Percentiles rank a stretch among this genome's conserved stretches.
Evolutionary conservation across 495 filamentous ascomycete species (phyloP).

Genomic region (Thermochaetoides thermophila): DNA sequence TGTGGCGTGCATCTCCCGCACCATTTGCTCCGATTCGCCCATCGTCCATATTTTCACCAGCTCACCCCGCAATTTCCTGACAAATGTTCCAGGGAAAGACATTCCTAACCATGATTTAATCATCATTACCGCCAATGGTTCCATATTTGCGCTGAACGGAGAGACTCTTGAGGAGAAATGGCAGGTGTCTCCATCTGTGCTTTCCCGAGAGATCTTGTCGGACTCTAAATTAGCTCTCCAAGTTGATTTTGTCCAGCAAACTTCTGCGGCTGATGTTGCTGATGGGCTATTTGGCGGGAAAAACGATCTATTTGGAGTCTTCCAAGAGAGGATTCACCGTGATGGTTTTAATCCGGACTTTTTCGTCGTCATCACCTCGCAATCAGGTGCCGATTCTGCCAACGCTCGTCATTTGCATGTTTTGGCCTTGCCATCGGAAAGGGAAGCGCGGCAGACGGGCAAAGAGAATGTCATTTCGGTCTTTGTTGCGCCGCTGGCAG

Average conservation of each 20-base stretch:
- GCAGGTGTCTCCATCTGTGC: conserved; percentile 18
- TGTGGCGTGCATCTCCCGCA: conserved; percentile 13
- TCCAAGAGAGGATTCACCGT: conserved; percentile 21
- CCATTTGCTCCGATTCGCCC: conserved; percentile 10
- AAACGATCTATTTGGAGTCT: conserved; percentile 23
- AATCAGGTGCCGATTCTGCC: not conserved
- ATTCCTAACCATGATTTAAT: conserved; percentile 19
- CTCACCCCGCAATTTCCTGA: conserved; percentile 8
- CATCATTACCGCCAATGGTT: conserved; percentile 25
- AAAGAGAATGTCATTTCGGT: conserved; percentile 14
- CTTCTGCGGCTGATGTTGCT: conserved; percentile 24
- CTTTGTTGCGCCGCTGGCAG: conserved; percentile 15
- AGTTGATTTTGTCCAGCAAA: conserved; percentile 26
- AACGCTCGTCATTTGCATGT: conserved; percentile 30
- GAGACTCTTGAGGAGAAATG: conserved; percentile 28
- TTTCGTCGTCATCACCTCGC: conserved; percentile 29
- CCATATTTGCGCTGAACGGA: conserved; percentile 22
- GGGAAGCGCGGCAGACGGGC: conserved; percentile 9
- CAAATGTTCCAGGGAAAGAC: conserved; percentile 3
- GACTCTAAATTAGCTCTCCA: conserved; percentile 13
- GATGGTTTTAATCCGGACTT: conserved; percentile 32
- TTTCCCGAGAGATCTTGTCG: conserved; percentile 23
- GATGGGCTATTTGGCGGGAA: conserved; percentile 29
- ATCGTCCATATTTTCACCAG: conserved; percentile 17
- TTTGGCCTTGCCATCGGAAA: conserved; percentile 23